Evolutionary conservation across 495 filamentous ascomycete species (phyloP), one percentile per base, ranked within the genome.

Genomic region (Lineolata rhizophorae): DNA sequence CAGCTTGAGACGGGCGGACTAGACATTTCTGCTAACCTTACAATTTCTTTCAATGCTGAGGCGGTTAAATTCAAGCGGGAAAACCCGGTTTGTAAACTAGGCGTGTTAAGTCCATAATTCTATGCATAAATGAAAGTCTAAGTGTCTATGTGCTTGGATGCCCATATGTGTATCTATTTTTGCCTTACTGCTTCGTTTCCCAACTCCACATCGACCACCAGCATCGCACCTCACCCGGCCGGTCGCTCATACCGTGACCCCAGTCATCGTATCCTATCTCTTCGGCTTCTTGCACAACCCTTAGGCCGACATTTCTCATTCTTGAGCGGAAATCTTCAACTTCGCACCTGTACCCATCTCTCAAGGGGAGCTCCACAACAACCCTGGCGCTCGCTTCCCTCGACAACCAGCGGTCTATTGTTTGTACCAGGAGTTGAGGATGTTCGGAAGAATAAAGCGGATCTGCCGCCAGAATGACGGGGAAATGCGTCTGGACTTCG

Each of bases 221-320:
- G 46, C 70, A 74, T 20, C 49, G 56, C 16, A 77, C 69, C 21
- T 60, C 61, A 9, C 58, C 45, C 26, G 54, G 27, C 10, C 41
- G 60, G 18, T 52, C 57, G 12, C 54, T 61, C 28, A 55, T 52
- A 0, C 47, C 49, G 22, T 49, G 46, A 22, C 64, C 68, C 76
- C 76, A 81, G 42, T 82, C 76, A 44, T 81, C 76, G 36, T 61
- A 61, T 2, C 75, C 76, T 1, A 50, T 49, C 47, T 81, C 76
- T 27, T 65, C 54, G 0, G 72, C 76, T 41, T 76, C 58, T 10
- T 61, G 56, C 11, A 68, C 24, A 0, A 71, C 37, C 10, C 42
- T 44, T 32, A 82, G 51, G 2, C 71, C 70, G 29, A 54, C 37
- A 1, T 44, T 44, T 4, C 27, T 29, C 69, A 81, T 68, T 5